Evolutionary conservation across 441 rosid species (phyloP), one percentile per base, ranked within the genome.

Genomic region (Eugenia klotzschiana): DNA sequence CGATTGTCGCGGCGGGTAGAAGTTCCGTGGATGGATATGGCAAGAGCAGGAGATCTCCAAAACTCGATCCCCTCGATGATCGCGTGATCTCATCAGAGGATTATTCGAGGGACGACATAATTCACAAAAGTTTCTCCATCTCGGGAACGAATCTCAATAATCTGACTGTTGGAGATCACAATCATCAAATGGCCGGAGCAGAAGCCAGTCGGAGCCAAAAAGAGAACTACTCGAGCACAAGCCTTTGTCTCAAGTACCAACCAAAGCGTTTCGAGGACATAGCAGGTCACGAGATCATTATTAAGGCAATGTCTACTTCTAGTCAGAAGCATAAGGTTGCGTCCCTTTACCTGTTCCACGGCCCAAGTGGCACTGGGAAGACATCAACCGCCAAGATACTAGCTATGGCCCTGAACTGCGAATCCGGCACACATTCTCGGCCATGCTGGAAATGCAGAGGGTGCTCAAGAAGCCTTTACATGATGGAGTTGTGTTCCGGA

Each of bases 401-500:
- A 2, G 74, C 86, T 79, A 85, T 77, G 87, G 84, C 86, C 55
- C n/a, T 87, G 55, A 82, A 83, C 69, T 87, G 89, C 14, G 83
- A 87, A 55, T 81, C 86, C 8, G 0, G 43, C 10, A 12, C 60
- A 37, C 82, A 27, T 51, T 52, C 18, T n/a, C 82, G 58, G 79
- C 89, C 87, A 33, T 87, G 89, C 60, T 81, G 87, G 89, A 83
- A 81, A 37, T 87, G 89, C 83, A 29, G 83, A 79, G 87, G 86
- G 57, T 87, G 87, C 84, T 85, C 83, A 37, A 85, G 86, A 72
- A 87, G 89, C 84, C 84, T 79, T 22, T 51, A 81, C 80, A 29
- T 83, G 81, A 83, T 85, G 86, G 86, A 87, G 60, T 58, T 87
- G 72, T 64, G 87, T 56, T 72, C 83, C 1, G 86, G 87, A 64